Base-by-base conservation (phyloP, 2,329 filamentous ascomycete genomes). In the Trichophyton mentagrophytes region DNA sequence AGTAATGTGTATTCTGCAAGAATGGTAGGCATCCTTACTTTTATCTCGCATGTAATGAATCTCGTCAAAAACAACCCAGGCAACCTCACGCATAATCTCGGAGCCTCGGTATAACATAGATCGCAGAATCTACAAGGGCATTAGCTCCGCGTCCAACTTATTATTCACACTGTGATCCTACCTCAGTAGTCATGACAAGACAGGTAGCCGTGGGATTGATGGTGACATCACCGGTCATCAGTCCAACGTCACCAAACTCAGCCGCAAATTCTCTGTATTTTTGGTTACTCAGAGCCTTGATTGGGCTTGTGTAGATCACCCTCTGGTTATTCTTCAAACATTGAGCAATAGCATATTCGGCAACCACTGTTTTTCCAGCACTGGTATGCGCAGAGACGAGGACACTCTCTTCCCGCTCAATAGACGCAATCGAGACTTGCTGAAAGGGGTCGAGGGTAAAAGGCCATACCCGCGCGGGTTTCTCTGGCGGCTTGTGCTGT, bases 201-300 rank as follows among this genome's bases (percentile, higher is more conserved):
- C 93, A 99, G 63, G 91, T 97, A 13, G 93, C 93, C 2, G 93
- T 97, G 3, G 95, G 95, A 73, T 99, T 99, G 75, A 99, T 99
- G 25, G 93, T 99, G 65, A 97, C 92, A 82, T 99, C 93, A 70
- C 93, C 93, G 3, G 93, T 99, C 92, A 99, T 97, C 64, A 99
- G 80, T 62, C 93, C 93, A 58, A 96, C 92, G 71, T 99, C 93
- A 62, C 91, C 92, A 76, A 99, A 99, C 62, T 96, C 89, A 47
- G 88, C 89, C 67, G 88, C 86, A 73, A 99, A 99, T 71, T 99
- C 93, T 78, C 93, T 83, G 73, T 95, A 99, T 73, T 99, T 99
- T 71, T 99, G 93, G 76, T 99, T 99, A 75, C 91, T 97, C 68
- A 99, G 79, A 9, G 93, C 93, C 77, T 99, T 99, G 80, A 99